Conservation (phyloP, 1,284 basidiomycete species). For the Lignosus rhinocerotis region DNA sequence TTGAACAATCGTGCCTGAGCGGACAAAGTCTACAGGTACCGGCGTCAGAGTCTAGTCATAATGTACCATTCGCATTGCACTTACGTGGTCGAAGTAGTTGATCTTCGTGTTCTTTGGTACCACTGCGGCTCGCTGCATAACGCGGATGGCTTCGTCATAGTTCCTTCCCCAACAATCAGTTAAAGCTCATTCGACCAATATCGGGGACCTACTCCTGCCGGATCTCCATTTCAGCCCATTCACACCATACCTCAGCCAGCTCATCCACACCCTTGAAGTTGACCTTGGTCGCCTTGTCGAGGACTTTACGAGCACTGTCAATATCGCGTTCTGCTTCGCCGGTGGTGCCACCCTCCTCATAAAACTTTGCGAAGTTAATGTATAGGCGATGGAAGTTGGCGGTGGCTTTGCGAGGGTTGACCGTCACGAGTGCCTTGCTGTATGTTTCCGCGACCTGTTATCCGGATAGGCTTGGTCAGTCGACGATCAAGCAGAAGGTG, state of each 20-base stretch:
- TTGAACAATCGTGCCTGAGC: conserved; percentile 95
- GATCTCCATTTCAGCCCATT: conserved; percentile 99
- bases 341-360: conserved; percentile 90
- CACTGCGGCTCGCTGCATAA: conserved; percentile 95
- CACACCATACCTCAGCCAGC: conserved; percentile 97
- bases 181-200: not conserved
- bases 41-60: not conserved
- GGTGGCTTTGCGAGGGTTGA: conserved; percentile 89
- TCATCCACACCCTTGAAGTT: conserved; percentile 97
- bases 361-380: conserved; percentile 96
- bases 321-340: conserved; percentile 82
- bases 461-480: not conserved
- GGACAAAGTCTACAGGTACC: conserved; percentile 60
- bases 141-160: conserved; percentile 91
- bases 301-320: conserved; percentile 85
- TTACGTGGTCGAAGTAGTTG: conserved; percentile 93
- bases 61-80: conserved; percentile 29
- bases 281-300: conserved; percentile 90
- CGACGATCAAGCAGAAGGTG: not conserved
- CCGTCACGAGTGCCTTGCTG: conserved; percentile 84
- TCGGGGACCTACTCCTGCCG: conserved; percentile 78
- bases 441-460: conserved; percentile 91
- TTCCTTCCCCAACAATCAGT: conserved; percentile 56
- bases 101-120: conserved; percentile 89
- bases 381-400: conserved; percentile 91